A percentile compares a stretch with the other conserved stretches of the same genome.
These are phyloP conservation scores for Lecanicillium sp. DNA, from an alignment of 2,329 filamentous ascomycete species.

Conservation along the genomic window DNA sequence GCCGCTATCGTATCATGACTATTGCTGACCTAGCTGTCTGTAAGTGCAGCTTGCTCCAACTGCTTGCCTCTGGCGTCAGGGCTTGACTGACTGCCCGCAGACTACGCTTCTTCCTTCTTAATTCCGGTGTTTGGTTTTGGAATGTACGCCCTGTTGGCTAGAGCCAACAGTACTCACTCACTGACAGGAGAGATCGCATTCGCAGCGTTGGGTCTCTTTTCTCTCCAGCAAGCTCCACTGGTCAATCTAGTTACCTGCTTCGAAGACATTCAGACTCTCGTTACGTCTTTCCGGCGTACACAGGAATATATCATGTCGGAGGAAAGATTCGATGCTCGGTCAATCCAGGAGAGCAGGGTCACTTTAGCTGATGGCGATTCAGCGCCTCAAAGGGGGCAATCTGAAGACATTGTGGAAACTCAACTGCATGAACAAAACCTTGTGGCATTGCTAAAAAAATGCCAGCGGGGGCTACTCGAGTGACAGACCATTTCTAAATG, in stretches of 20 bases:
- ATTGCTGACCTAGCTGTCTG: conserved; percentile 11
- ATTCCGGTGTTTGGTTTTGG: conserved; percentile 14
- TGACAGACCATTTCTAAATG: conserved; percentile 4
- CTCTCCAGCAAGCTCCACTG: conserved; percentile 13
- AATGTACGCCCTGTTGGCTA: conserved; percentile 11
- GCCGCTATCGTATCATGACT: conserved; percentile 15
- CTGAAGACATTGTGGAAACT: too few species aligned
- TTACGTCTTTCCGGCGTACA: conserved; percentile 14
- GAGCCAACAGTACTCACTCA: conserved; percentile 7
- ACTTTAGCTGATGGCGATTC: too few species aligned
- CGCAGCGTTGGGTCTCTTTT: conserved; percentile 13
- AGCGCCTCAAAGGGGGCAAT: too few species aligned
- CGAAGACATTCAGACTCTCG: conserved; percentile 14
- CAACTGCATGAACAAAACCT: too few species aligned
- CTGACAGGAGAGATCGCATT: conserved; percentile 14
- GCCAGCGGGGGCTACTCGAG: conserved; percentile 8
- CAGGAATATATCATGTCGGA: conserved; percentile 13
- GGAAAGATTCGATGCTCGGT: conserved; percentile 9
- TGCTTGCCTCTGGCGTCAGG: too few species aligned
- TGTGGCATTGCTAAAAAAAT: conserved; percentile 2
- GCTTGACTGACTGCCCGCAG: background rate
- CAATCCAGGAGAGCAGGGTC: background rate
- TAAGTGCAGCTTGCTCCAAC: too few species aligned
- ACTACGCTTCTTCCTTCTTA: conserved; percentile 10
- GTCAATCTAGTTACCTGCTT: conserved; percentile 12